Conservation (phyloP, 768 basidiomycete genomes). For the Calocybe gangraenosa region DNA sequence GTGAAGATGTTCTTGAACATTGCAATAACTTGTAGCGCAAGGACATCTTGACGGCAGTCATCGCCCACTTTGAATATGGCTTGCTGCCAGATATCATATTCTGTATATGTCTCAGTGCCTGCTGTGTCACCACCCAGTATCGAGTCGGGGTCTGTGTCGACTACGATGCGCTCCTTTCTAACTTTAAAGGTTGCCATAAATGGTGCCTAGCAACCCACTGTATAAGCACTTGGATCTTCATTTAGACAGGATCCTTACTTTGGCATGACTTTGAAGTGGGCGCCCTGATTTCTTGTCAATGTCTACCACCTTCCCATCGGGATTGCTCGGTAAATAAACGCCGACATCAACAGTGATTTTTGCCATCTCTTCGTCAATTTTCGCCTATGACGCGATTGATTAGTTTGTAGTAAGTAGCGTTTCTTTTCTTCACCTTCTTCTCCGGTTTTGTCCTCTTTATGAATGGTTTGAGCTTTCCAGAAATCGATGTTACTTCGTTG, state of each 20-base stretch:
- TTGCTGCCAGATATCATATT: conserved; percentile 93
- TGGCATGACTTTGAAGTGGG: conserved; percentile 95
- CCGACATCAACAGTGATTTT: conserved; percentile 92
- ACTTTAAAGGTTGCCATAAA: conserved; percentile 99
- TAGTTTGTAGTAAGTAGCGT: neutral
- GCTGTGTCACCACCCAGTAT: conserved; percentile 61
- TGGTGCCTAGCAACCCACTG: conserved; percentile 63
- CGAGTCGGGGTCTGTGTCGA: conserved; percentile 70
- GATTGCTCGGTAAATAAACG: conserved; percentile 96
- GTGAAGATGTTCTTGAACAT: conserved; percentile 99
- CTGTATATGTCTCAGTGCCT: conserved; percentile 50
- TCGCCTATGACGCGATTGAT: conserved; percentile 53
- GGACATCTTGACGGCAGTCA: conserved; percentile 97
- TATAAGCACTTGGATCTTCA: neutral
- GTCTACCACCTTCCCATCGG: conserved; percentile 95
- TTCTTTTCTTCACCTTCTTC: conserved; percentile 68
- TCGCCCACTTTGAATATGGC: conserved; percentile 99
- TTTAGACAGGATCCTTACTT: conserved; percentile 42
- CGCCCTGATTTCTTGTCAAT: conserved; percentile 96
- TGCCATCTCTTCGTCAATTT: conserved; percentile 99
- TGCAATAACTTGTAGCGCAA: conserved; percentile 94
- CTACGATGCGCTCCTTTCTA: conserved; percentile 70
- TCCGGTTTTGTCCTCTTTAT: conserved; percentile 95
- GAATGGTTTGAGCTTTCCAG: conserved; percentile 93
- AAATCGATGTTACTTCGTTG: conserved; percentile 94